These are phyloP conservation scores for Penicillium ochrochloron DNA, from an alignment of 495 filamentous ascomycete genomes.

Conservation along the genomic window DNA sequence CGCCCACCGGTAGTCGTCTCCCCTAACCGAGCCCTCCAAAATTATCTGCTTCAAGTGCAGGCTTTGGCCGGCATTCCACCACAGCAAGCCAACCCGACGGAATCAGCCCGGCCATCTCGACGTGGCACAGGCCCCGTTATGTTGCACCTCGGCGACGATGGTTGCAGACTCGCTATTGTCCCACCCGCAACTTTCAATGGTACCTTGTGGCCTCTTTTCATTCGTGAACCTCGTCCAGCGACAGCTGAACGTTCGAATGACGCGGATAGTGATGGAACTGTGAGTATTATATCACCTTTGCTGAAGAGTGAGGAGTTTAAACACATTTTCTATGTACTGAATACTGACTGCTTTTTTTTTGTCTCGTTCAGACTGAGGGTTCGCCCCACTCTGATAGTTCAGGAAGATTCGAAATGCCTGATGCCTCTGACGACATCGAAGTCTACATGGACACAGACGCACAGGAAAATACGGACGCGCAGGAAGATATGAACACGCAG, in stretches of 20 bases:
- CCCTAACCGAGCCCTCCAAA: slow-evolving; percentile 22
- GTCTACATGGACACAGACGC: not conserved
- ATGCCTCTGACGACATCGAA: not conserved
- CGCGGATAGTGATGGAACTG: slow-evolving; percentile 17
- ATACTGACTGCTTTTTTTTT: not conserved
- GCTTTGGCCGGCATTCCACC: slow-evolving; percentile 35
- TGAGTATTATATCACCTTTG: not conserved
- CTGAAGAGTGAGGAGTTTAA: not conserved
- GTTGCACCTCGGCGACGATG: not conserved
- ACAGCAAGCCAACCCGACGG: slow-evolving; percentile 30
- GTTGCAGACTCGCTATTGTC: not conserved
- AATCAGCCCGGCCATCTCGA: not conserved
- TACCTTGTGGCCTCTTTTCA: not conserved
- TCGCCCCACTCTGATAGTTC: not conserved
- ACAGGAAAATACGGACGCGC: too few relatives aligned
- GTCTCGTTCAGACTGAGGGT: not conserved
- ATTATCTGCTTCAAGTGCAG: slow-evolving; percentile 40
- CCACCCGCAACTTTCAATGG: slow-evolving; percentile 8
- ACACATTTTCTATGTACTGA: not conserved
- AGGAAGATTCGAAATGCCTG: too few relatives aligned
- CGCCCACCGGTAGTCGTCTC: not conserved
- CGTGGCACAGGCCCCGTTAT: not conserved
- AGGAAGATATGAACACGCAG: too few relatives aligned
- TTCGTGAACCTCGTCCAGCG: not conserved
- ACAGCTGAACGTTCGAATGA: too few relatives aligned